phyloP scores from a whole-genome alignment of 495 filamentous ascomycete genomes.

The Platismatia glauca region DNA sequence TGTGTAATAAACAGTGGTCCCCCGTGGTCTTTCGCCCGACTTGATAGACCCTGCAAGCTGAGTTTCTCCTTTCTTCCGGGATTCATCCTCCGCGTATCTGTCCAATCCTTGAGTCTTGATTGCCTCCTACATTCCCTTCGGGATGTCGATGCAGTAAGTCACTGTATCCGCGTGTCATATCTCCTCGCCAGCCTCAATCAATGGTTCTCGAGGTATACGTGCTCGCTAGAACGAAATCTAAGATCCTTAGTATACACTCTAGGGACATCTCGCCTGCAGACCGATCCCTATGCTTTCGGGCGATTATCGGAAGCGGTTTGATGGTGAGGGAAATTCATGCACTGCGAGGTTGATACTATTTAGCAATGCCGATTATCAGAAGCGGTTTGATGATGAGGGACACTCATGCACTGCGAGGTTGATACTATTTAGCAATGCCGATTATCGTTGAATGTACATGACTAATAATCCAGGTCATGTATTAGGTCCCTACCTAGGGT shows the following conservation, averaged over 20 bases:
- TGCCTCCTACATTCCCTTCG: background rate
- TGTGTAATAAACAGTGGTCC: background rate
- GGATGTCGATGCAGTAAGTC: background rate
- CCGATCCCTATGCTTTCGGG: constrained; percentile 30
- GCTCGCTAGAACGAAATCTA: constrained; percentile 11
- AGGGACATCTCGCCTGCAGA: constrained; percentile 41
- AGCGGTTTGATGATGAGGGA: constrained; percentile 47
- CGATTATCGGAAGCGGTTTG: constrained; percentile 36
- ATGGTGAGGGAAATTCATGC: constrained; percentile 42
- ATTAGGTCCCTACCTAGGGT: no score
- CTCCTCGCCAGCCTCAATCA: constrained; percentile 15
- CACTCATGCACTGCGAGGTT: constrained; percentile 23
- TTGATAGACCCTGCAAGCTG: background rate
- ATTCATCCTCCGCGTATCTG: background rate
- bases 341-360: background rate
- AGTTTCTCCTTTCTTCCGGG: background rate
- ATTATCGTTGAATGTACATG: constrained; percentile 2
- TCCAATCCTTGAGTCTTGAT: background rate
- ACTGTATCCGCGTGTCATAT: constrained; percentile 9
- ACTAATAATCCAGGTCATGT: no score
- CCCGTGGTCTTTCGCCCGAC: background rate
- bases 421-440: background rate
- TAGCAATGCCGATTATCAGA: constrained; percentile 14
- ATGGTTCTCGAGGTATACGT: constrained; percentile 17
- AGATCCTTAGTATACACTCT: background rate